Base-by-base conservation (phyloP, 2,329 filamentous ascomycete species). In the Metarhizium rileyi region DNA sequence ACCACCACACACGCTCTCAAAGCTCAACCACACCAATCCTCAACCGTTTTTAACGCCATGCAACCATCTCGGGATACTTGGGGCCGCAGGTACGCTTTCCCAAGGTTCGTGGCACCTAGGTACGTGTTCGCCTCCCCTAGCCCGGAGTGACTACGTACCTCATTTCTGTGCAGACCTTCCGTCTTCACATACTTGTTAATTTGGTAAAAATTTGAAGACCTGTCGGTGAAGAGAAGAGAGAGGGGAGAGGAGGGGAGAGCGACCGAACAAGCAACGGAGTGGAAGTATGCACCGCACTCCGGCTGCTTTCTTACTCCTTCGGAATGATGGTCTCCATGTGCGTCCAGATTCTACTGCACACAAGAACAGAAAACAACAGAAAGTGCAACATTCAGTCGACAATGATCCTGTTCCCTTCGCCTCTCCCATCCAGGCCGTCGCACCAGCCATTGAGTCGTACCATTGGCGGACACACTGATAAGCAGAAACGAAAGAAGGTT, bases 41-140 rank as follows among this genome's bases (percentile, higher is more conserved):
- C 48, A 47, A n/a, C 49, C 49, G 49, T 47, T 50, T 42, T 50
- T 44, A 22, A 50, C 30, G 44, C 27, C 22, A 18, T 38, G 27
- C 48, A 35, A 47, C 36, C 48, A 46, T 38, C 36, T 30, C 23
- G 27, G 18, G 36, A 27, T 44, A 38, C 14, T 36, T 47, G 46
- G 14, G 33, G 26, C 43, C 26, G 25, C 20, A 46, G 35, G 33
- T 22, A 46, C 42, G 25, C 16, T 30, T 48, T 10, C 23, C 22
- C 33, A 28, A 12, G 8, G 6, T 6, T 22, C 2, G n/a, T 22
- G 12, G n/a, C 36, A n/a, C 33, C n/a, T n/a, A n/a, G n/a, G n/a
- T n/a, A n/a, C 27, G 5, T 12, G 12, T 12, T 28, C 27, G 8
- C 8, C 27, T 28, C 8, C 5, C 1, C 27, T 28, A 28, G 27